A percentile compares a stretch with the other conserved stretches of the same genome.
Evolutionary conservation across 1,139 yeast genomes (phyloP).

Genomic region (Pneumocystis wakefieldiae): DNA sequence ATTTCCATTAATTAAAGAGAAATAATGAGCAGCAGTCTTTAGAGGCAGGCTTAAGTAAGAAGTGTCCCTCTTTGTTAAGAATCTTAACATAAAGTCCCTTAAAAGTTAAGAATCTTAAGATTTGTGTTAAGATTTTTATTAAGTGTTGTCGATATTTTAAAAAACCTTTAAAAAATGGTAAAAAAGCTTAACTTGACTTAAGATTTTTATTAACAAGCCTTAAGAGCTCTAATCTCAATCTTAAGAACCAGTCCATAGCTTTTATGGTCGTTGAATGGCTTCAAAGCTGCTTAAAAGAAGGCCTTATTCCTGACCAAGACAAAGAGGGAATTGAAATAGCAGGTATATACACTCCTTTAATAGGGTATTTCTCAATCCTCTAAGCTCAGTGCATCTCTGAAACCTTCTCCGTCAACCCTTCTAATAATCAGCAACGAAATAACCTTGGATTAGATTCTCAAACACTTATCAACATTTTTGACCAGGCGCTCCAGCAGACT

Average conservation of each 20-base stretch:
- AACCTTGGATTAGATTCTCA: slow-evolving; percentile 21
- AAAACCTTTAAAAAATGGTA: background rate
- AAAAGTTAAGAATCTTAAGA: background rate
- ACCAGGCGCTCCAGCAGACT: slow-evolving; percentile 23
- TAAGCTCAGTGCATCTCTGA: slow-evolving; percentile 52
- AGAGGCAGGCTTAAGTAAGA: background rate
- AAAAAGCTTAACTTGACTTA: background rate
- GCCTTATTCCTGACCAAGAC: slow-evolving; percentile 61
- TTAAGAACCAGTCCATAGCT: slow-evolving; percentile 31
- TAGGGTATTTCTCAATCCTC: background rate
- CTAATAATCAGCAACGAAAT: slow-evolving; percentile 21
- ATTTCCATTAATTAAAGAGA: background rate
- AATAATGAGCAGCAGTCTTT: background rate
- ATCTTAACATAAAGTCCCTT: background rate
- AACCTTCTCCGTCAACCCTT: slow-evolving; percentile 55
- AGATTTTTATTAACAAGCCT: background rate
- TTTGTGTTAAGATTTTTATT: background rate
- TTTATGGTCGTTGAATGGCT: slow-evolving; percentile 62
- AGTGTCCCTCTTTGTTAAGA: background rate
- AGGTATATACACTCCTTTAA: slow-evolving; percentile 32
- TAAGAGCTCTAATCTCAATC: background rate
- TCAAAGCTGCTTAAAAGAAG: slow-evolving; percentile 42
- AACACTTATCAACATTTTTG: slow-evolving; percentile 15
- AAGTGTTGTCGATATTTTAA: no score
- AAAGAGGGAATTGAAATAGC: slow-evolving; percentile 92